Base-by-base conservation (phyloP, 208 protist genomes). In the Leptomonas seymouri region DNA sequence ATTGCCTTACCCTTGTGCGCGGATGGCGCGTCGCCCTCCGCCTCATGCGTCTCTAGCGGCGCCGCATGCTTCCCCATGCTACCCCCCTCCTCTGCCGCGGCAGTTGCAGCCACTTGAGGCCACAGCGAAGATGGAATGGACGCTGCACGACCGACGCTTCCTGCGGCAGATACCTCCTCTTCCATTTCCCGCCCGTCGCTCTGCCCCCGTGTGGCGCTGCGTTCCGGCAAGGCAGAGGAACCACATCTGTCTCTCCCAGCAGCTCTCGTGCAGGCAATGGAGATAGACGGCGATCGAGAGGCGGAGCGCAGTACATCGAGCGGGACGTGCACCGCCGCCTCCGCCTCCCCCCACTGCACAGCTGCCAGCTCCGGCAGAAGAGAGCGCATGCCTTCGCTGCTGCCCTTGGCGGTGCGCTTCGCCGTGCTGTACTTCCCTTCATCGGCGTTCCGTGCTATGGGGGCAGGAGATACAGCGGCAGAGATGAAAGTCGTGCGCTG, bases 301-400 rank as follows among this genome's bases (percentile, higher is more conserved):
- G 44, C 25, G 23, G 42, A 64, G 36, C 60, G 31, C 25, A 54
- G 46, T 2, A 39, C 44, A n/a, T 49, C 57, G 21, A 31, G 57
- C 15, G 58, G n/a, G 1, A 66, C 25, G 36, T 42, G 49, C 25
- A 73, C 67, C 20, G n/a, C 67, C 18, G 5, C 63, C 41, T 23
- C 30, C 8, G 5, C 31, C 25, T 62, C 21, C 12, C 28, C 61
- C 8, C 4, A 6, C 51, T 68, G 51, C 16, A 48, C 61, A 14
- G 62, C 34, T 21, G 70, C n/a, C 25, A 76, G 12, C n/a, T 76
- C 70, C 9, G 15, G 18, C 62, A 76, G n/a, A 16, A 76, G 62
- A 21, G 62, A 76, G 1, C 70, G 70, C 53, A 16, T 50, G 20
- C 27, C 59, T 16, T 41, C 58, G 58, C 42, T 27, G 30, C 34